These are phyloP conservation scores for Apophysomyces ossiformis DNA, from an alignment of 371 early-diverging fungal genomes.

Conservation along the genomic window DNA sequence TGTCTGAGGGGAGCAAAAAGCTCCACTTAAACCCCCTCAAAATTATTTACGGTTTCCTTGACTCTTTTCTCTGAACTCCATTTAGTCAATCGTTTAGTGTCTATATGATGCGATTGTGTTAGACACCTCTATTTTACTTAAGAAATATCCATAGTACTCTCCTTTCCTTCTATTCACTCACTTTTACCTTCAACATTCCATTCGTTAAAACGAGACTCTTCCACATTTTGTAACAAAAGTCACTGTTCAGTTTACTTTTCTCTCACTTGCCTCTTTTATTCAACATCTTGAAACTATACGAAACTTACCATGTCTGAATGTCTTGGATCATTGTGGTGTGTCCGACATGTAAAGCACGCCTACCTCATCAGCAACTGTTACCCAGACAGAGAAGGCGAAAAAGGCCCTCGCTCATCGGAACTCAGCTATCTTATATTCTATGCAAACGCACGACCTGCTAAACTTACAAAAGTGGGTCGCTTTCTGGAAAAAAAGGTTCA, in stretches of 20 bases:
- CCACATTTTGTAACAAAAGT: conserved; percentile 10
- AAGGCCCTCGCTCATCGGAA: conserved; percentile 78
- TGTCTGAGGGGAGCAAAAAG: too few species aligned
- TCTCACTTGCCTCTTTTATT: background rate
- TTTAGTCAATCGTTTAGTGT: background rate
- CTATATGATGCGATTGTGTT: conserved; percentile 1
- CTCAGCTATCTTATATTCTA: conserved; percentile 91
- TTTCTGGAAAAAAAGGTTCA: conserved; percentile 76
- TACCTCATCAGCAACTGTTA: conserved; percentile 88
- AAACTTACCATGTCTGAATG: conserved; percentile 14
- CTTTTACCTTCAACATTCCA: conserved; percentile 1
- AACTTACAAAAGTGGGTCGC: conserved; percentile 88
- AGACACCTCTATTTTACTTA: background rate
- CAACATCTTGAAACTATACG: background rate
- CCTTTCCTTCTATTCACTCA: background rate
- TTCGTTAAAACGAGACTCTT: background rate
- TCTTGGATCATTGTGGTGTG: conserved; percentile 16
- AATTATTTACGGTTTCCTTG: too few species aligned
- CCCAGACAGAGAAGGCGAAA: conserved; percentile 75
- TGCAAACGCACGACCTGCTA: conserved; percentile 85
- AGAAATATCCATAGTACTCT: background rate
- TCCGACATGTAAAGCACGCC: conserved; percentile 81
- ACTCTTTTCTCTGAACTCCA: background rate
- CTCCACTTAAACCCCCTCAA: too few species aligned
- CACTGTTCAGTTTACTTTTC: conserved; percentile 4